These are phyloP conservation scores for Irpex rosettiformis DNA, from an alignment of 1,284 basidiomycete species.

Conservation along the genomic window DNA sequence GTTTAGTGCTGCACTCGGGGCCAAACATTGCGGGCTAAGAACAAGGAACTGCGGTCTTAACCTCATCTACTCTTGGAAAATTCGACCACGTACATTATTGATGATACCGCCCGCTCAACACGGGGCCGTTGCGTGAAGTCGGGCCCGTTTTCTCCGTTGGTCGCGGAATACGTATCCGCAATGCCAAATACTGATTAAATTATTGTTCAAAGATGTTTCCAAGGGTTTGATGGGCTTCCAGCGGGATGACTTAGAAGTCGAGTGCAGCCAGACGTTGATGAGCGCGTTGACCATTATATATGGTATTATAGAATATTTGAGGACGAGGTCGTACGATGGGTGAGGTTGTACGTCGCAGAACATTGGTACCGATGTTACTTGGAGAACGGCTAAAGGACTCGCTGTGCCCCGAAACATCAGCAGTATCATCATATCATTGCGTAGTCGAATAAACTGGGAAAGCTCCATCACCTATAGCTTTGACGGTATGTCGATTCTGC, in stretches of 20 bases:
- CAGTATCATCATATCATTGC: too few species aligned
- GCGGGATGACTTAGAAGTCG: neutral
- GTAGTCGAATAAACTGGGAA: too few species aligned
- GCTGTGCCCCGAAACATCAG: too few species aligned
- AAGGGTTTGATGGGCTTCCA: neutral
- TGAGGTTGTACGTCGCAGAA: neutral
- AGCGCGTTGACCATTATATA: neutral
- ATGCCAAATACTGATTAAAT: neutral
- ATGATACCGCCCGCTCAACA: neutral
- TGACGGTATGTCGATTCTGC: too few species aligned
- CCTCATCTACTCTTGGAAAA: neutral
- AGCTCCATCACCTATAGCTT: too few species aligned
- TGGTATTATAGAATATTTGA: too few species aligned
- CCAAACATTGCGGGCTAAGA: too few species aligned
- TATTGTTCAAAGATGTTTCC: neutral
- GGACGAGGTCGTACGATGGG: too few species aligned
- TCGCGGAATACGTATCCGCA: neutral
- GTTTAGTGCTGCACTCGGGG: too few species aligned
- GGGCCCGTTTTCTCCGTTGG: neutral
- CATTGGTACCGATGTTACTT: neutral
- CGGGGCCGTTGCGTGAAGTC: neutral
- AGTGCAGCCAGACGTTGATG: neutral
- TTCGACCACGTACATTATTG: neutral
- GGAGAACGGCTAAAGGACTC: too few species aligned
- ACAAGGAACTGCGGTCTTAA: too few species aligned